Conservation (phyloP, 371 early-diverging fungal genomes). For the Lichtheimia ornata region DNA sequence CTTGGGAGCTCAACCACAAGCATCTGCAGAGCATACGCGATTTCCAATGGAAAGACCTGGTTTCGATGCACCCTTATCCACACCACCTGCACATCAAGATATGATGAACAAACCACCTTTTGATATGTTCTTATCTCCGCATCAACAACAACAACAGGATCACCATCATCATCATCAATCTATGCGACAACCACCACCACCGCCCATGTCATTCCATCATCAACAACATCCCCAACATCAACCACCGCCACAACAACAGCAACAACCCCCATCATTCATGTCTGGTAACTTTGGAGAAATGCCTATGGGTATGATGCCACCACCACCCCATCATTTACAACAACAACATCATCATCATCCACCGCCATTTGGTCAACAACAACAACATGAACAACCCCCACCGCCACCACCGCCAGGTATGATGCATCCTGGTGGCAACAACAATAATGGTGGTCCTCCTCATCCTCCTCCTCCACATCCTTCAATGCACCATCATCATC, state of each 20-base stretch:
- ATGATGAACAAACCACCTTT: conserved; percentile 15
- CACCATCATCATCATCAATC: conserved; percentile 21
- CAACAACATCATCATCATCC: conserved; percentile 16
- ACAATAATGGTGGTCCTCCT: conserved; percentile 14
- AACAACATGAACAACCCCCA: conserved; percentile 17
- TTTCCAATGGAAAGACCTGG: background rate
- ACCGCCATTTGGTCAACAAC: conserved; percentile 17
- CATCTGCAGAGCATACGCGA: background rate
- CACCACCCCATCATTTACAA: conserved; percentile 8
- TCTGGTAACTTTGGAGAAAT: conserved; percentile 19
- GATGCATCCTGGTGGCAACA: conserved; percentile 14
- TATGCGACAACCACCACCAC: conserved; percentile 20
- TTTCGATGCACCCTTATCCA: conserved; percentile 1
- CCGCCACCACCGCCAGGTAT: conserved; percentile 36
- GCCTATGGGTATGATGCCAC: conserved; percentile 3
- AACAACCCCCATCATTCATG: conserved; percentile 26
- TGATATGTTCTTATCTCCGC: conserved; percentile 14
- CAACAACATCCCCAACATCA: conserved; percentile 16
- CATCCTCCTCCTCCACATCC: conserved; percentile 27
- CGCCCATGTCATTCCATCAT: conserved; percentile 16
- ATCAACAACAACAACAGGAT: conserved; percentile 19
- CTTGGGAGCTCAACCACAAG: conserved; percentile 31
- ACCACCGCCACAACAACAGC: conserved; percentile 16
- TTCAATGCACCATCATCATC: conserved; percentile 19
- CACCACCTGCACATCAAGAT: conserved; percentile 14